Conservation (phyloP, 2,329 filamentous ascomycete genomes). For the Rutstroemia sp. region DNA sequence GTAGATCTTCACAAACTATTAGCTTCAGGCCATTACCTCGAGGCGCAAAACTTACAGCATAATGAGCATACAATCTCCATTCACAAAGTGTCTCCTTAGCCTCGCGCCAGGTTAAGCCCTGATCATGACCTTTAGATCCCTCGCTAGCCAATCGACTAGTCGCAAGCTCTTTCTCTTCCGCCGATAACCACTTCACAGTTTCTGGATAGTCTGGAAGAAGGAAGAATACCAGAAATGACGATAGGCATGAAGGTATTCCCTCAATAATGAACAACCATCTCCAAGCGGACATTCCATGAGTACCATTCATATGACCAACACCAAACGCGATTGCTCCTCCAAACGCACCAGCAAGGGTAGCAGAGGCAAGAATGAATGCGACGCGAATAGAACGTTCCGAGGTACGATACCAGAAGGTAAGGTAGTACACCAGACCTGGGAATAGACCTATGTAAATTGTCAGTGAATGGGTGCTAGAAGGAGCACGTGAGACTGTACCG, state of each 20-base stretch:
- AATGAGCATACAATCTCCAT: conserved; percentile 45
- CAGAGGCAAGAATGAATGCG: conserved; percentile 26
- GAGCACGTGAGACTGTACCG: conserved; percentile 23
- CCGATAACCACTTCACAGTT: conserved; percentile 37
- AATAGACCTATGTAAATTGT: conserved; percentile 35
- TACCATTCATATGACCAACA: conserved; percentile 26
- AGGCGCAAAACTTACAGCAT: conserved; percentile 33
- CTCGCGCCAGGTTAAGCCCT: conserved; percentile 40
- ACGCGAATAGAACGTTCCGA: conserved; percentile 26
- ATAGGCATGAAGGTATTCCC: conserved; percentile 37
- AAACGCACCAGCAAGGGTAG: conserved; percentile 27
- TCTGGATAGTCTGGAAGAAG: conserved; percentile 43
- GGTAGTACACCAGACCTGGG: conserved; percentile 31
- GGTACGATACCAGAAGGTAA: conserved; percentile 28
- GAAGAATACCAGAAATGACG: conserved; percentile 38
- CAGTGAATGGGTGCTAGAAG: conserved; percentile 19
- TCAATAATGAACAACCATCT: conserved; percentile 28
- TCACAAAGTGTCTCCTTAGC: conserved; percentile 40
- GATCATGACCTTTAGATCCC: conserved; percentile 33
- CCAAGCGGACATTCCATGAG: conserved; percentile 23
- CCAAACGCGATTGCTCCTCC: conserved; percentile 28
- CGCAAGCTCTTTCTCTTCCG: conserved; percentile 37
- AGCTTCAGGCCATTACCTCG: neutral
- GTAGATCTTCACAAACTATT: conserved; percentile 32
- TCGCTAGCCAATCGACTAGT: conserved; percentile 35